A percentile compares a stretch with the other conserved stretches of the same genome.
phyloP scores from a whole-genome alignment of 164 flowering plant species.

The Vitis rupestris region DNA sequence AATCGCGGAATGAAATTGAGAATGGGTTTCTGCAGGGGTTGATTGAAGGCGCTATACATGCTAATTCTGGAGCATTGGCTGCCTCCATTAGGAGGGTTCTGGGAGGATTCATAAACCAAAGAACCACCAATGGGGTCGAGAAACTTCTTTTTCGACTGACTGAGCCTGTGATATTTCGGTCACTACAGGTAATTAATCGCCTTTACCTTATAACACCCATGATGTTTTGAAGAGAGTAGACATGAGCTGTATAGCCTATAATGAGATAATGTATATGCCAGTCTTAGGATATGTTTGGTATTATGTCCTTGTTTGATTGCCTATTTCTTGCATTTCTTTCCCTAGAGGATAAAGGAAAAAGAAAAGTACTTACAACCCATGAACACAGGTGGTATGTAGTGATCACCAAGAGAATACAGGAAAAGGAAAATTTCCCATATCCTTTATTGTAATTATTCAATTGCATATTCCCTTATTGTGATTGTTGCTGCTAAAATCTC shows the following conservation, averaged over 20 bases:
- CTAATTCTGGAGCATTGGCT: constrained; percentile 52
- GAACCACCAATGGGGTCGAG: constrained; percentile 77
- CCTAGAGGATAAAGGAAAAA: too few species aligned
- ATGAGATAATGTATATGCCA: too few species aligned
- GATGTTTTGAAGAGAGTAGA: neutral
- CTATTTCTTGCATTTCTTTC: neutral
- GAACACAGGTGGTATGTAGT: too few species aligned
- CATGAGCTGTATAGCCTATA: too few species aligned
- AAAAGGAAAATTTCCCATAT: too few species aligned
- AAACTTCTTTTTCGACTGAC: constrained; percentile 75
- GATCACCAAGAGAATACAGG: too few species aligned
- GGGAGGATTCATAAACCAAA: constrained; percentile 73
- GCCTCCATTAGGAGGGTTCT: constrained; percentile 80
- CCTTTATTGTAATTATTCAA: too few species aligned
- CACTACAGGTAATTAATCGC: constrained; percentile 59
- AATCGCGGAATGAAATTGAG: constrained; percentile 55
- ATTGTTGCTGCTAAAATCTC: too few species aligned
- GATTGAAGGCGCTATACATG: constrained; percentile 80
- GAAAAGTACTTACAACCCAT: too few species aligned
- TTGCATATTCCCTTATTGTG: too few species aligned
- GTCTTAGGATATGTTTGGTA: neutral
- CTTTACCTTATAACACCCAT: too few species aligned
- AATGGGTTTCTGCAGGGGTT: constrained; percentile 67
- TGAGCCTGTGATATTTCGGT: constrained; percentile 91
- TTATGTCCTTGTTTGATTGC: neutral